Conservation (phyloP, 108 stramenopile genomes). For the Skeletonema potamos region DNA sequence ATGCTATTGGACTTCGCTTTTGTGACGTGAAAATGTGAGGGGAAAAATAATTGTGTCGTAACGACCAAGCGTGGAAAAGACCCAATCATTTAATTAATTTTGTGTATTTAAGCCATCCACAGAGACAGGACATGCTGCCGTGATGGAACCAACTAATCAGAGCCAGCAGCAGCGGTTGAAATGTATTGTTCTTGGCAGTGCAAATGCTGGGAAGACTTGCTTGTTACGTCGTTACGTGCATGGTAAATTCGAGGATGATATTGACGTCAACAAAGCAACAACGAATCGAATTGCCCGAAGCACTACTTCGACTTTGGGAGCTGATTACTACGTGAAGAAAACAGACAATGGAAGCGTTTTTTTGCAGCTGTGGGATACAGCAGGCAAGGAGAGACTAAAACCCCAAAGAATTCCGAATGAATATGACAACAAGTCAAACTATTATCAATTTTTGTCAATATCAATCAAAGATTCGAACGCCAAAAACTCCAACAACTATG, state of each 20-base stretch:
- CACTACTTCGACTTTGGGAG: constrained; percentile 30
- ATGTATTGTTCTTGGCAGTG: constrained; percentile 57
- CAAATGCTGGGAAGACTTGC: constrained; percentile 75
- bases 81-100: too few relatives aligned
- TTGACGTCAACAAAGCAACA: constrained; percentile 1
- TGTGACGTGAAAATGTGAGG: too few relatives aligned
- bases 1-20: too few relatives aligned
- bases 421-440: constrained; percentile 4
- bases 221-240: constrained; percentile 29
- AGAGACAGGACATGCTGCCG: too few relatives aligned
- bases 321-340: constrained; percentile 45
- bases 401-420: constrained; percentile 5
- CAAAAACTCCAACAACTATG: constrained; percentile 3
- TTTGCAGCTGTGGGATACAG: constrained; percentile 82
- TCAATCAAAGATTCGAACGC: not conserved
- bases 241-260: constrained; percentile 10
- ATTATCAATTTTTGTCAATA: constrained; percentile 35
- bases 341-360: constrained; percentile 16
- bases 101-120: too few relatives aligned
- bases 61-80: too few relatives aligned
- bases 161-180: constrained; percentile 15
- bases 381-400: constrained; percentile 58
- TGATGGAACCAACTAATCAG: not conserved
- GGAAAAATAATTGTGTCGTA: too few relatives aligned
- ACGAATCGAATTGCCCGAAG: constrained; percentile 1